These are phyloP conservation scores for Omphalotus guepiniiformis DNA, from an alignment of 768 basidiomycete genomes.

Conservation along the genomic window DNA sequence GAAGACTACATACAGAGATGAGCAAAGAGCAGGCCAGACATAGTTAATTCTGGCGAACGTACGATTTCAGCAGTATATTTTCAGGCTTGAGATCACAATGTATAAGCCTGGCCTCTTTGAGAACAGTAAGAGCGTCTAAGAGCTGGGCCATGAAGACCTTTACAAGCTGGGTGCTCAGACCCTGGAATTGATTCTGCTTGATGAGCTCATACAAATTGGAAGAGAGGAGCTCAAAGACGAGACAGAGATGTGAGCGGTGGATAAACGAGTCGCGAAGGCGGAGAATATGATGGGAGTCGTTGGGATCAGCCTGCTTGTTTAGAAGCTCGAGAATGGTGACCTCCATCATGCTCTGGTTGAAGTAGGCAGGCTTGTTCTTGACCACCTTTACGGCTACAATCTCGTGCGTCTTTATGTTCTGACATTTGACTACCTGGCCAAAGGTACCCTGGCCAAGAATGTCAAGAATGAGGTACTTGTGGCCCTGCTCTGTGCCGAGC, in stretches of 20 bases:
- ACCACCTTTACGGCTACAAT: slow-evolving; percentile 99
- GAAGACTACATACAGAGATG: slow-evolving; percentile 51
- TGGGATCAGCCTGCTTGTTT: slow-evolving; percentile 90
- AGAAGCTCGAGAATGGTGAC: slow-evolving; percentile 95
- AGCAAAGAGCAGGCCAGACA: neutral
- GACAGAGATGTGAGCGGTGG: slow-evolving; percentile 92
- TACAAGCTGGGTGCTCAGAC: slow-evolving; percentile 92
- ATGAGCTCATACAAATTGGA: slow-evolving; percentile 99
- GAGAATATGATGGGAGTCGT: slow-evolving; percentile 95
- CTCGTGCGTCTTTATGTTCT: slow-evolving; percentile 99
- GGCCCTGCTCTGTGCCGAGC: slow-evolving; percentile 89
- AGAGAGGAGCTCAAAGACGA: slow-evolving; percentile 95
- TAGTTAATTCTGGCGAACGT: too few relatives aligned
- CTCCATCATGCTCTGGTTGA: slow-evolving; percentile 99
- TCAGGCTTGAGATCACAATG: slow-evolving; percentile 99
- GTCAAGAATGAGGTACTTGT: slow-evolving; percentile 98
- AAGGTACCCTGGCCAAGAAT: slow-evolving; percentile 99
- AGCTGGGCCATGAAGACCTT: slow-evolving; percentile 98
- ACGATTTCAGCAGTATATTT: slow-evolving; percentile 97
- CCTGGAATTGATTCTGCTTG: slow-evolving; percentile 99
- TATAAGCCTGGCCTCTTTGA: slow-evolving; percentile 94
- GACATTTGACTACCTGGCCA: slow-evolving; percentile 99
- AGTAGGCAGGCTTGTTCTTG: slow-evolving; percentile 99
- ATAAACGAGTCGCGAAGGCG: slow-evolving; percentile 95
- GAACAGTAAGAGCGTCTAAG: slow-evolving; percentile 84